Evolutionary conservation across 352 stramenopile species (phyloP).

Genomic region (Globisporangium cystogenes): DNA sequence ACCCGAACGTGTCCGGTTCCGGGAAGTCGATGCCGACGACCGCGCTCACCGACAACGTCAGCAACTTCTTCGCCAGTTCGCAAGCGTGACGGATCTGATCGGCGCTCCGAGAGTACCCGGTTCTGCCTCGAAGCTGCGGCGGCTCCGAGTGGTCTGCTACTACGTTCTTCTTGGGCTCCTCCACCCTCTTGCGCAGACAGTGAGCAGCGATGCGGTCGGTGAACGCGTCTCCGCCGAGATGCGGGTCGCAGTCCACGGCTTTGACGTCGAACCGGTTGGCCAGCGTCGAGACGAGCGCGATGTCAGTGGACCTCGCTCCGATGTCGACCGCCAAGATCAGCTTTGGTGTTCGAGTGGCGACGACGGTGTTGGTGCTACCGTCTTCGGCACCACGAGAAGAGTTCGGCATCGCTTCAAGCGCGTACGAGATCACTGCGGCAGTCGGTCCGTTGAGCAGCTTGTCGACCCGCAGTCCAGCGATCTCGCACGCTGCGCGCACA

Average conservation of each 20-base stretch:
- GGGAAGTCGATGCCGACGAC: conserved; percentile 26
- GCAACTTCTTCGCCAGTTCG: conserved; percentile 36
- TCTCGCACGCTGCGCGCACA: conserved; percentile 29
- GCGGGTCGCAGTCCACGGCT: conserved; percentile 9
- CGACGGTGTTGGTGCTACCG: background rate
- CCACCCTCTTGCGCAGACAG: conserved; percentile 9
- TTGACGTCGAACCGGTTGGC: conserved; percentile 6
- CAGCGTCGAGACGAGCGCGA: conserved; percentile 14
- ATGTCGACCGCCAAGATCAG: conserved; percentile 4
- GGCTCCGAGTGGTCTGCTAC: background rate
- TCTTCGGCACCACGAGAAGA: background rate
- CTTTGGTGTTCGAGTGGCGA: conserved; percentile 1
- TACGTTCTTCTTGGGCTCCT: background rate
- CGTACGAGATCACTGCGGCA: conserved; percentile 21
- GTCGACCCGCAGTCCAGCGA: conserved; percentile 23
- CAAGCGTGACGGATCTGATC: conserved; percentile 26
- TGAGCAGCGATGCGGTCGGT: conserved; percentile 21
- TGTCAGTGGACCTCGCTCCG: conserved; percentile 10
- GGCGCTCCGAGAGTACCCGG: conserved; percentile 5
- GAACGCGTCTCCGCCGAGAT: conserved; percentile 18
- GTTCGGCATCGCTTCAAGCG: background rate
- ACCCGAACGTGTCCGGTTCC: conserved; percentile 14
- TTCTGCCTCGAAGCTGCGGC: background rate
- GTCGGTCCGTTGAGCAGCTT: conserved; percentile 30
- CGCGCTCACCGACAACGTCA: conserved; percentile 24